A percentile compares a stretch with the other conserved stretches of the same genome.
Evolutionary conservation across 228 moss, liverwort and hornwort genomes (phyloP).

Genomic region (Sphagnum magellanicum): DNA sequence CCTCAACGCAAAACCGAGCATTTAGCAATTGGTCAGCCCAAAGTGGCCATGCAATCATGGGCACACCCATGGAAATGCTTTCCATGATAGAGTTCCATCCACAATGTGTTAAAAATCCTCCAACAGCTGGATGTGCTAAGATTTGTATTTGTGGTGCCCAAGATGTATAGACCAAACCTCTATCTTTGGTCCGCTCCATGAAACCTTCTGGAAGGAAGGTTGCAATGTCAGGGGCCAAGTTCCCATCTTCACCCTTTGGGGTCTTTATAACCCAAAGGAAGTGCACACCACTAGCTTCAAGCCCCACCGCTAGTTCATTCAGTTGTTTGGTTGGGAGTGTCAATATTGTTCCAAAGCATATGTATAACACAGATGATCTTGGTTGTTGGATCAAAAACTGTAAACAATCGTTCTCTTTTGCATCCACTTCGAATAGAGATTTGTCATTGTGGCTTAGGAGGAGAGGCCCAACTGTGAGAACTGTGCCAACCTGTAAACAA

Average conservation of each 20-base stretch:
- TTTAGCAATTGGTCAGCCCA: neutral
- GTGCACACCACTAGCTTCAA: constrained; percentile 27
- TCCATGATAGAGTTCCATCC: constrained; percentile 29
- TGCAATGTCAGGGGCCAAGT: constrained; percentile 4
- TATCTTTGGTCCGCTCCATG: constrained; percentile 9
- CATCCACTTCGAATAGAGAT: neutral
- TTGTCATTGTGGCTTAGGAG: too few relatives aligned
- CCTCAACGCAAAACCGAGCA: neutral
- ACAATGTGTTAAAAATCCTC: constrained; percentile 33
- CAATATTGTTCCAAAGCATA: constrained; percentile 22
- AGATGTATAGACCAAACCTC: constrained; percentile 11
- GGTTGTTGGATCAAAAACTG: constrained; percentile 29
- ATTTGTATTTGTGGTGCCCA: constrained; percentile 30
- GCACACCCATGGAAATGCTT: neutral
- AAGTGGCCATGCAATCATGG: neutral
- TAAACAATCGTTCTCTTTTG: constrained; percentile 2
- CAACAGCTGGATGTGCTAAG: constrained; percentile 20
- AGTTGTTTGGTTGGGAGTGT: constrained; percentile 10
- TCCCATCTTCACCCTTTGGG: constrained; percentile 3
- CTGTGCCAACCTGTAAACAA: too few relatives aligned
- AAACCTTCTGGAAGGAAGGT: constrained; percentile 28
- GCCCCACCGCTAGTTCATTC: constrained; percentile 20
- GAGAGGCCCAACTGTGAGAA: too few relatives aligned
- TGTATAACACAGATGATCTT: constrained; percentile 18
- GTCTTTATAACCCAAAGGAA: constrained; percentile 32